A percentile compares a stretch with the other conserved stretches of the same genome.
Evolutionary conservation across 2,329 filamentous ascomycete species (phyloP).

Genomic region (Calonectria crousiana): DNA sequence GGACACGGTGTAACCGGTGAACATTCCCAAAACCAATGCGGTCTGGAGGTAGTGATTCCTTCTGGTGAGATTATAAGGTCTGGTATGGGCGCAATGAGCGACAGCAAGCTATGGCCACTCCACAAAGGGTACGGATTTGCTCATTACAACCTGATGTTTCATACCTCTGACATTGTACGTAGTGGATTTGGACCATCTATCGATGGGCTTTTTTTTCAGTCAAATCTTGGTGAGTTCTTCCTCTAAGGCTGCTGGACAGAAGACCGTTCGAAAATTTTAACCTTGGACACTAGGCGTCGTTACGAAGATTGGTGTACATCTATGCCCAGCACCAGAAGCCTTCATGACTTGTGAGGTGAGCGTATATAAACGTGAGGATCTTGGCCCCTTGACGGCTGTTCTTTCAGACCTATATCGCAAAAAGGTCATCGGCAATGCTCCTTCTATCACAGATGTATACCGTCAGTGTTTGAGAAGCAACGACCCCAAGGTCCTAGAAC

Average conservation of each 20-base stretch:
- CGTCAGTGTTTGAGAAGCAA: background rate
- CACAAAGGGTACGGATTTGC: background rate
- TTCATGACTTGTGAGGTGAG: background rate
- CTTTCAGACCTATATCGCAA: background rate
- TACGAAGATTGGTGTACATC: background rate
- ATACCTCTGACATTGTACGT: background rate
- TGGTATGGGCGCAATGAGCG: background rate
- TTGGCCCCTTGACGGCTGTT: background rate
- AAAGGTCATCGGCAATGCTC: background rate
- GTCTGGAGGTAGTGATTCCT: background rate
- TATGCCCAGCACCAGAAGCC: background rate
- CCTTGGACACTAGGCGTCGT: background rate
- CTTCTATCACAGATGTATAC: background rate
- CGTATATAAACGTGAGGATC: background rate
- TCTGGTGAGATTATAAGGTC: background rate
- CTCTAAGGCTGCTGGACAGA: too few relatives aligned
- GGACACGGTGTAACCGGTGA: background rate
- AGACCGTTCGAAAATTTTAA: too few relatives aligned
- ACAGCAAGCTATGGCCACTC: background rate
- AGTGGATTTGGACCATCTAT: background rate
- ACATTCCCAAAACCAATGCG: background rate
- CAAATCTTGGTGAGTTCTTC: background rate
- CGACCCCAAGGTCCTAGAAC: background rate
- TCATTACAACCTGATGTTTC: too few relatives aligned
- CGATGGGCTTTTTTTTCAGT: background rate